Evolutionary conservation across 1,284 basidiomycete genomes (phyloP).

Genomic region (Agroathelia rolfsii): DNA sequence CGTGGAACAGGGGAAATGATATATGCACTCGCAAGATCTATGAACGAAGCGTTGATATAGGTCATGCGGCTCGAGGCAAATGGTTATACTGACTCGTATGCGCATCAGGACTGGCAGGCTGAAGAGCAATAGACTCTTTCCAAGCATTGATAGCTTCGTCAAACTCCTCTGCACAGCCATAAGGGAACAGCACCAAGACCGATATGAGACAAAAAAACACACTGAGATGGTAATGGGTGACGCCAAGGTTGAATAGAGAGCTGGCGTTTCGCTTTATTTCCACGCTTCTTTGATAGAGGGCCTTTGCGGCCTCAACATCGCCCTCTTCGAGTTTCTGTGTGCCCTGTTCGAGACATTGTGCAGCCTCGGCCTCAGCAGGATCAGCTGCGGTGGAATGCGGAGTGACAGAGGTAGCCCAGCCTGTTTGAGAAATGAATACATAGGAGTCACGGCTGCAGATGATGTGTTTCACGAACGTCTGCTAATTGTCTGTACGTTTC

Average conservation of each 20-base stretch:
- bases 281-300: slow-evolving; percentile 71
- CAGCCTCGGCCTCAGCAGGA: slow-evolving; percentile 76
- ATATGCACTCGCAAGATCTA: slow-evolving; percentile 90
- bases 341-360: slow-evolving; percentile 78
- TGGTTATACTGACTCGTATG: slow-evolving; percentile 74
- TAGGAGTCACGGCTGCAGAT: too few species aligned
- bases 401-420: slow-evolving; percentile 78
- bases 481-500: too few species aligned
- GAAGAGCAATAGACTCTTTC: slow-evolving; percentile 77
- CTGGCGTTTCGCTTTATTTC: slow-evolving; percentile 76
- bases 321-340: slow-evolving; percentile 86
- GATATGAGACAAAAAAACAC: slow-evolving; percentile 20
- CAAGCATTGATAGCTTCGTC: slow-evolving; percentile 78
- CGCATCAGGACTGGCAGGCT: slow-evolving; percentile 82
- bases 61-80: slow-evolving; percentile 8
- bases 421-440: too few species aligned
- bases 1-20: slow-evolving; percentile 79
- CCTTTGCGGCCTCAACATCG: slow-evolving; percentile 74
- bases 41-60: too few species aligned
- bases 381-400: slow-evolving; percentile 73
- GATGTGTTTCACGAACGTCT: too few species aligned
- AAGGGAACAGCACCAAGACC: slow-evolving; percentile 10
- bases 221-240: slow-evolving; percentile 85
- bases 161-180: slow-evolving; percentile 59
- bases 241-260: slow-evolving; percentile 82